phyloP scores from a whole-genome alignment of 2,329 filamentous ascomycete genomes.

The Fusarium palustre region DNA sequence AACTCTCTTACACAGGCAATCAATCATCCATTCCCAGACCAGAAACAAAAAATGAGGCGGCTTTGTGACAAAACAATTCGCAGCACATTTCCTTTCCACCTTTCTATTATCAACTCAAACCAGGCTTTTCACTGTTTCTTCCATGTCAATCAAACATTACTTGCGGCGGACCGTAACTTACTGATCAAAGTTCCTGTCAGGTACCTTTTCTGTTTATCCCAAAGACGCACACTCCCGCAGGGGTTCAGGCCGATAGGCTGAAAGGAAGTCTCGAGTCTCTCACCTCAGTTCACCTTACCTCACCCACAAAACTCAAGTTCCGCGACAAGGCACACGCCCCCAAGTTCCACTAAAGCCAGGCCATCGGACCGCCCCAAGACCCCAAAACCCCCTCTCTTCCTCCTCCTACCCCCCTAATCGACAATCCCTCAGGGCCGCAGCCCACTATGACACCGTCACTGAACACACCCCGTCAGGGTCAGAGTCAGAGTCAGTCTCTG shows the following conservation, averaged over 20 bases:
- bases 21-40: not conserved
- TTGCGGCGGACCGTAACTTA: slow-evolving; percentile 19
- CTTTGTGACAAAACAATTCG: not conserved
- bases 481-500: slow-evolving; percentile 15
- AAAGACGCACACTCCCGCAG: slow-evolving; percentile 38
- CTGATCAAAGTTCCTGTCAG: slow-evolving; percentile 35
- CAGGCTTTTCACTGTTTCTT: slow-evolving; percentile 20
- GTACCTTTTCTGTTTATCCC: slow-evolving; percentile 30
- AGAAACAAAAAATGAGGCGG: slow-evolving; percentile 15
- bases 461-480: slow-evolving; percentile 44
- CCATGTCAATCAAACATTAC: slow-evolving; percentile 16
- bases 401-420: slow-evolving; percentile 41
- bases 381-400: slow-evolving; percentile 22
- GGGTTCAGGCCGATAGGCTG: slow-evolving; percentile 9
- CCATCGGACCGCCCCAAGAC: slow-evolving; percentile 41
- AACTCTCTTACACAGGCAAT: slow-evolving; percentile 15
- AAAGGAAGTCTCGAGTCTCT: slow-evolving; percentile 13
- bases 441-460: slow-evolving; percentile 50
- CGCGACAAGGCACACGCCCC: slow-evolving; percentile 25
- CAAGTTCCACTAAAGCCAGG: slow-evolving; percentile 37
- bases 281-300: slow-evolving; percentile 32
- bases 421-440: slow-evolving; percentile 46
- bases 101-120: slow-evolving; percentile 6
- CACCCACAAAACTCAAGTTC: slow-evolving; percentile 20
- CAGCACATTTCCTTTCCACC: not conserved